Evolutionary conservation across 345 rosid genomes (phyloP).

Genomic region (Pistacia integerrima): DNA sequence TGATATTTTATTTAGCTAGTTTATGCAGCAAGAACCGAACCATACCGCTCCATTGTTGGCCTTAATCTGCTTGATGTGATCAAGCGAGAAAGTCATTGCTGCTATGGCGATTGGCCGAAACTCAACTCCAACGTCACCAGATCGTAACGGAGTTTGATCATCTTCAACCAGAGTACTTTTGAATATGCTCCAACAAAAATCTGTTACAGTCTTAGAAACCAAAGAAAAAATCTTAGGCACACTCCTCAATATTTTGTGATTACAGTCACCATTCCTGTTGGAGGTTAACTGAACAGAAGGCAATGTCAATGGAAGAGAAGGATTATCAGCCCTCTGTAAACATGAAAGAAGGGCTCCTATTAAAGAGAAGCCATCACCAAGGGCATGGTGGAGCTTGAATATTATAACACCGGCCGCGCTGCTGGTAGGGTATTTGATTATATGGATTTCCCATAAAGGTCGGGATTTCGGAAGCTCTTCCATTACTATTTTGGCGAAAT

Average conservation of each 20-base stretch:
- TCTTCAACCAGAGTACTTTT: slow-evolving; percentile 46
- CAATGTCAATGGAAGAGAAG: slow-evolving; percentile 45
- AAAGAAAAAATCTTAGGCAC: slow-evolving; percentile 12
- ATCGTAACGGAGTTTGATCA: slow-evolving; percentile 33
- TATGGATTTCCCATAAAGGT: slow-evolving; percentile 57
- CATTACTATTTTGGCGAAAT: slow-evolving; percentile 33
- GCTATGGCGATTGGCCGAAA: slow-evolving; percentile 31
- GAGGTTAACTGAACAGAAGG: slow-evolving; percentile 24
- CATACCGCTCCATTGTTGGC: slow-evolving; percentile 36
- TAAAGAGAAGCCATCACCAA: slow-evolving; percentile 56
- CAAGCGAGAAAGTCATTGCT: slow-evolving; percentile 39
- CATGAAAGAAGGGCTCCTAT: slow-evolving; percentile 59
- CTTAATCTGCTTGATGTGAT: slow-evolving; percentile 39
- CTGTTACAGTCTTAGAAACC: slow-evolving; percentile 27
- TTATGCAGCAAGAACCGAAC: not conserved
- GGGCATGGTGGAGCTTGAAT: slow-evolving; percentile 60
- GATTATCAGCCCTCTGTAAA: slow-evolving; percentile 49
- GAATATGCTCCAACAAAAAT: slow-evolving; percentile 39
- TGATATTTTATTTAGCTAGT: too few species aligned
- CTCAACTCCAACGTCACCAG: slow-evolving; percentile 34
- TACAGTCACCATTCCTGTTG: not conserved
- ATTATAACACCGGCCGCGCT: slow-evolving; percentile 30
- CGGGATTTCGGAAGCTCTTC: slow-evolving; percentile 32
- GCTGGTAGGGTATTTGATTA: slow-evolving; percentile 42
- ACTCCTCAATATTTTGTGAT: not conserved